phyloP scores from a whole-genome alignment of 805 yeast species.

The Yarrowia divulgata region DNA sequence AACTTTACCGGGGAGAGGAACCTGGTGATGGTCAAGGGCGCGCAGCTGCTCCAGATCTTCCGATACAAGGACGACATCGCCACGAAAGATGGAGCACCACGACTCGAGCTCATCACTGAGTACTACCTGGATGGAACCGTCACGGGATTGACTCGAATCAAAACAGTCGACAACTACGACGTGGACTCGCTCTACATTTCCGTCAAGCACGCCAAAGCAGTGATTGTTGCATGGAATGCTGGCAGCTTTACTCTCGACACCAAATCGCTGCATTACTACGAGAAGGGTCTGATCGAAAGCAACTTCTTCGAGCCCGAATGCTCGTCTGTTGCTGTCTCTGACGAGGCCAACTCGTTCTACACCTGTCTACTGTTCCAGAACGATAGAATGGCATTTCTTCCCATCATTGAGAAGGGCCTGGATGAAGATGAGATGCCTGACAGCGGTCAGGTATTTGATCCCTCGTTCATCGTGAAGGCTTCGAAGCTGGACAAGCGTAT shows the following conservation, averaged over 20 bases:
- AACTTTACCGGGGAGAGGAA: conserved; percentile 56
- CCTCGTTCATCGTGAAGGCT: conserved; percentile 68
- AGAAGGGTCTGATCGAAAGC: conserved; percentile 59
- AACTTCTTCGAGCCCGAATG: conserved; percentile 53
- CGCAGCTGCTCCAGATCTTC: conserved; percentile 68
- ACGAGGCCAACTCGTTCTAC: conserved; percentile 46
- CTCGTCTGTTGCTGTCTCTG: conserved; percentile 38
- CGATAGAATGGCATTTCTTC: conserved; percentile 74
- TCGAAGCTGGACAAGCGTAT: conserved; percentile 64
- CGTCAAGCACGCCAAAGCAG: conserved; percentile 78
- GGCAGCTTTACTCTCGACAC: conserved; percentile 65
- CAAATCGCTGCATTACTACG: conserved; percentile 85
- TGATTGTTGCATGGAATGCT: conserved; percentile 75
- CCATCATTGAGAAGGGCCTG: conserved; percentile 55
- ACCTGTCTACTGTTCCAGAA: conserved; percentile 61
- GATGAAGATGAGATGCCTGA: conserved; percentile 40
- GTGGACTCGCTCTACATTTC: conserved; percentile 70
- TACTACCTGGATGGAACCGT: conserved; percentile 75
- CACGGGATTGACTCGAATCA: conserved; percentile 61
- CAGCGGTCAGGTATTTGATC: conserved; percentile 51
- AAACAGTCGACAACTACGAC: conserved; percentile 56
- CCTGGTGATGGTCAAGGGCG: conserved; percentile 71
- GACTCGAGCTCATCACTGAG: conserved; percentile 62
- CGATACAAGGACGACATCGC: conserved; percentile 51
- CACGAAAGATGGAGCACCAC: conserved; percentile 44